A percentile compares a stretch with the other conserved stretches of the same genome.
Conservation (phyloP, 768 basidiomycete genomes). For the Hypholoma fasciculare region DNA sequence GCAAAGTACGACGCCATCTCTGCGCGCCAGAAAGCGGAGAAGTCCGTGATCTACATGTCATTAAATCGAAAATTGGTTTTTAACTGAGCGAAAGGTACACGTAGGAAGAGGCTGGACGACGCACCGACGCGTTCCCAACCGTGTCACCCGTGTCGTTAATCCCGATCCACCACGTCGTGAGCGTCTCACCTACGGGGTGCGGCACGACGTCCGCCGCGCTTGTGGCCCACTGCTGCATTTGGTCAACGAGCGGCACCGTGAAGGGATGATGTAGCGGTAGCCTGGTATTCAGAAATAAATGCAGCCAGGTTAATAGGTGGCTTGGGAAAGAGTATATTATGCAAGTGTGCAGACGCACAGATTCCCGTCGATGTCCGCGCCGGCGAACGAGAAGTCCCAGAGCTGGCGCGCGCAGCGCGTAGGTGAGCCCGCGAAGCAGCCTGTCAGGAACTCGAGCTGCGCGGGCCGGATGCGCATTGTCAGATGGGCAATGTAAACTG, state of each 20-base stretch:
- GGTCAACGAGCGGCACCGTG: conserved; percentile 45
- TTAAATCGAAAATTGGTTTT: no score
- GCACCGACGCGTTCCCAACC: conserved; percentile 33
- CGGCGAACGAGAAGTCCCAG: conserved; percentile 60
- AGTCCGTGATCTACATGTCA: conserved; percentile 41
- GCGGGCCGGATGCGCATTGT: background rate
- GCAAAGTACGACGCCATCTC: conserved; percentile 52
- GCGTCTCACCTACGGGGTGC: conserved; percentile 39
- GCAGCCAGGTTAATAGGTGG: background rate
- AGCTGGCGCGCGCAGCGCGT: conserved; percentile 43
- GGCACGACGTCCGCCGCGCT: conserved; percentile 46
- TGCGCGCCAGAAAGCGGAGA: conserved; percentile 46
- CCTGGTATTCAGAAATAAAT: conserved; percentile 18
- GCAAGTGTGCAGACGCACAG: conserved; percentile 26
- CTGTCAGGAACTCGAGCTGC: conserved; percentile 54
- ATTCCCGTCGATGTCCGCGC: conserved; percentile 42
- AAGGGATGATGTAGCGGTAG: conserved; percentile 49
- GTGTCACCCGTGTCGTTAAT: conserved; percentile 61
- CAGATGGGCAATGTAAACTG: background rate
- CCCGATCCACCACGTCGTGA: conserved; percentile 60
- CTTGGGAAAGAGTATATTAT: background rate
- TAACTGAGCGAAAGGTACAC: no score
- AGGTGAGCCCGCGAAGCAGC: conserved; percentile 46
- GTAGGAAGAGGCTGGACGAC: background rate
- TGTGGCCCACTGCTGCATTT: conserved; percentile 48